Percentiles rank a stretch among this genome's conserved stretches.
These are phyloP conservation scores for Tuber melanosporum DNA, from an alignment of 495 filamentous ascomycete genomes.

Conservation along the genomic window DNA sequence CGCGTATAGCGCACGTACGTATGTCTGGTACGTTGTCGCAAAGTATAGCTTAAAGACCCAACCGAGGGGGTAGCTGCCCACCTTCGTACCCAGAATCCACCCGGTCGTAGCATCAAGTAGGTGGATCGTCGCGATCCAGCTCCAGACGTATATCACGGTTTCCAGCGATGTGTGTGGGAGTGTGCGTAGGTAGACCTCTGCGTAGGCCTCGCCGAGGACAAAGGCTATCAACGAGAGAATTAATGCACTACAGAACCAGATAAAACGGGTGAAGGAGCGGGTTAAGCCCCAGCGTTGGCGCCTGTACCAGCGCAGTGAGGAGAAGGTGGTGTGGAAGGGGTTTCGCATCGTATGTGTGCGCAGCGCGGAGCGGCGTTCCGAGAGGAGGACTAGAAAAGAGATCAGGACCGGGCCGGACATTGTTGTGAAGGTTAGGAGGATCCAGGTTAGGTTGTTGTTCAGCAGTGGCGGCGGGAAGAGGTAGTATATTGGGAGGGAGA, in stretches of 20 bases:
- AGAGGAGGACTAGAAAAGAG: slow-evolving; percentile 54
- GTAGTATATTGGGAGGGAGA: slow-evolving; percentile 54
- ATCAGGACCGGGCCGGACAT: slow-evolving; percentile 59
- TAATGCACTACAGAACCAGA: slow-evolving; percentile 62
- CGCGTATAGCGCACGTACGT: slow-evolving; percentile 62
- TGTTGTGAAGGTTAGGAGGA: slow-evolving; percentile 57
- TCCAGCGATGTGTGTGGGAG: slow-evolving; percentile 58
- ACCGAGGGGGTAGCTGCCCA: slow-evolving; percentile 58
- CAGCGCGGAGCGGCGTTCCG: slow-evolving; percentile 50
- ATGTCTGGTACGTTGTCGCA: slow-evolving; percentile 61
- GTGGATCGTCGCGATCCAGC: slow-evolving; percentile 59
- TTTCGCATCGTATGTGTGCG: slow-evolving; percentile 11
- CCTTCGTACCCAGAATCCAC: slow-evolving; percentile 58
- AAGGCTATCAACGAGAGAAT: slow-evolving; percentile 55
- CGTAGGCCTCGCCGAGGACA: slow-evolving; percentile 59
- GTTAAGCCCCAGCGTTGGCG: slow-evolving; percentile 23
- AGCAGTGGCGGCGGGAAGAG: slow-evolving; percentile 48
- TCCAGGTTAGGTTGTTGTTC: slow-evolving; percentile 57
- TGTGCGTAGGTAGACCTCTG: slow-evolving; percentile 59
- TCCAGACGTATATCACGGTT: slow-evolving; percentile 60
- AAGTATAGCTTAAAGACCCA: slow-evolving; percentile 64
- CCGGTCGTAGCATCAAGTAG: slow-evolving; percentile 55
- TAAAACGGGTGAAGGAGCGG: slow-evolving; percentile 52
- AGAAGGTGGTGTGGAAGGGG: slow-evolving; percentile 1
- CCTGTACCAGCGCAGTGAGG: slow-evolving; percentile 1